Evolutionary conservation across 139 green algal genomes (phyloP), one percentile per base, ranked within the genome.

Genomic region (Deuterostichococcus epilithicus): DNA sequence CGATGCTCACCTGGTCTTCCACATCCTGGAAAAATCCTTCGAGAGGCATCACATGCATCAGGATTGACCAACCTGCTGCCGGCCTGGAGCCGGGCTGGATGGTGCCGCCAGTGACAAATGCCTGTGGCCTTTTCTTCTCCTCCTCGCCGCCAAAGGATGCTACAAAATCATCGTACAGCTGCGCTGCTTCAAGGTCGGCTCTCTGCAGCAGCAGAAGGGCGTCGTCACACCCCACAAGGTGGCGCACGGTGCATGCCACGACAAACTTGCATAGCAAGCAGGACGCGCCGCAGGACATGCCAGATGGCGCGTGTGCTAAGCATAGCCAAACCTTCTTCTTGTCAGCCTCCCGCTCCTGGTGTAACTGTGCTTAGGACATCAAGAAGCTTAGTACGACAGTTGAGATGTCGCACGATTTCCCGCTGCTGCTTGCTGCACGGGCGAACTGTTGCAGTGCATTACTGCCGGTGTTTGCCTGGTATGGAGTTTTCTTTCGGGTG

Each of bases 91-190:
- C 88, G 20, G 90, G 92, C 72, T 91, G 82, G 44, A 94, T 88
- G 13, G 80, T 90, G 58, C 87, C 90, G 22, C 89, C 91, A 1
- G 86, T 75, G 34, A 93, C 75, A 76, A 94, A 94, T 1, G 79
- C 63, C 33, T 83, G 88, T 8, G n/a, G 52, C 26, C 66, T 44
- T 25, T 26, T 4, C 47, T 73, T 38, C 67, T 76, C 26, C 35
- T 37, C 60, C 33, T 88, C 90, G 6, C 78, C 79, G 23, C 84
- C 76, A 80, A 97, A 98, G 1, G 87, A 92, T 28, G 95, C 89
- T 13, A 95, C 94, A 82, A 98, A 98, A 60, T 97, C 92, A 34
- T 96, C 88, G 81, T 97, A 98, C 3, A 98, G 73, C 38, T 85
- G 85, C 0, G 91, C 92, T 10, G 94, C 92, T 77, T 98, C 94